Base-by-base conservation (phyloP, 352 stramenopile genomes). In the Phytophthora brassicae region DNA sequence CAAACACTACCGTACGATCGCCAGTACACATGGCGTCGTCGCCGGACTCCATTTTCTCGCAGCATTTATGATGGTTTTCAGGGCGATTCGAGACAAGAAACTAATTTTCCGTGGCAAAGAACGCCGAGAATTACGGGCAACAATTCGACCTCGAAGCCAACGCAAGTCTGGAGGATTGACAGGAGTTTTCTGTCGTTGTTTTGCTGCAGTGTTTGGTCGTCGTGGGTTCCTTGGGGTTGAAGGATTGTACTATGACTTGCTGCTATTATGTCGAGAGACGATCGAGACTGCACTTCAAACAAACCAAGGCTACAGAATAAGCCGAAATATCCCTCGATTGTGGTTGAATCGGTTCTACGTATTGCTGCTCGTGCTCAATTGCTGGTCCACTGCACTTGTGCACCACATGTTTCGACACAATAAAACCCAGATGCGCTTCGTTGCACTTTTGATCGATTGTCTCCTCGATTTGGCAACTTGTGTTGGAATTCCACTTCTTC, bases 301-400 rank as follows among this genome's bases (percentile, higher is more conserved):
- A 2, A 42, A 39, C 31, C 63, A 81, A 46, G 66, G 66, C 12
- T 66, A 70, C 9, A 60, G 64, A 0, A 66, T 81, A 56, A 79
- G 70, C 44, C 42, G 23, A 17, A 60, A 67, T 13, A 33, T 75
- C 0, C 64, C 67, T 17, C 60, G 59, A n/a, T 17, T 68, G 11
- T 76, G 66, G 56, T 48, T 81, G 9, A 73, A 81, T n/a, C 62
- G 72, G 11, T 68, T 77, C 12, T 76, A 74, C 41, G 70, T 74
- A 2, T 16, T 26, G 3, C 48, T 78, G 11, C 44, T 81, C 1
- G 53, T 74, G 36, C 20, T 72, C 6, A 78, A 76, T 35, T 76
- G 72, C 28, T 78, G 68, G 72, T 75, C 59, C 1, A 61, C 67
- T 1, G 64, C 64, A n/a, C 46, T 72, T 16, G 55, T 81, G 13